phyloP scores from a whole-genome alignment of 805 yeast genomes.

The Suhomyces canberraensis region DNA sequence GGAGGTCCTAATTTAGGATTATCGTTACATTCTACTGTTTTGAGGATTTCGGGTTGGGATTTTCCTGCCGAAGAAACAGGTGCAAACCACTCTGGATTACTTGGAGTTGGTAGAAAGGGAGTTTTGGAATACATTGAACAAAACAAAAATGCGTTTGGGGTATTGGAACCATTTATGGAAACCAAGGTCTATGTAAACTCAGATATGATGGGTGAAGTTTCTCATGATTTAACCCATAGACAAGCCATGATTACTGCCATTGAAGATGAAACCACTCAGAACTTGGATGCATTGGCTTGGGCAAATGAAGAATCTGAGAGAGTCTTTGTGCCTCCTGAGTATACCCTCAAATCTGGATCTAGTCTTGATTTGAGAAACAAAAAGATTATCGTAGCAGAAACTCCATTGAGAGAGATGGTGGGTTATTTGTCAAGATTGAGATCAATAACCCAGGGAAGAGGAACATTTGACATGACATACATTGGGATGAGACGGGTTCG shows the following conservation, averaged over 20 bases:
- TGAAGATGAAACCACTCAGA: constrained; percentile 54
- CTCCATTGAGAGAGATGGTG: constrained; percentile 86
- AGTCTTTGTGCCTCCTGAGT: constrained; percentile 74
- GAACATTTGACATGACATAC: constrained; percentile 75
- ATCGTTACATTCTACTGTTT: constrained; percentile 57
- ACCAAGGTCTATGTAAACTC: constrained; percentile 65
- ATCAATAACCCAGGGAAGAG: constrained; percentile 87
- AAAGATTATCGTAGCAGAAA: constrained; percentile 68
- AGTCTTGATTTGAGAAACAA: constrained; percentile 30
- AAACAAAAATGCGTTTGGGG: constrained; percentile 34
- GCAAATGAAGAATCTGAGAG: constrained; percentile 55
- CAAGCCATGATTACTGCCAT: constrained; percentile 71
- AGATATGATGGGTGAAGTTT: constrained; percentile 74
- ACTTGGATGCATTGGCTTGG: constrained; percentile 39
- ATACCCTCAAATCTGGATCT: constrained; percentile 44
- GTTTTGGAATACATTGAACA: constrained; percentile 23
- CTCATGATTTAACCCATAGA: constrained; percentile 77
- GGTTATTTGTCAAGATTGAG: constrained; percentile 79
- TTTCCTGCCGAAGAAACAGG: constrained; percentile 50
- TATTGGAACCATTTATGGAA: constrained; percentile 87
- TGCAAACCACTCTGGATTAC: constrained; percentile 28
- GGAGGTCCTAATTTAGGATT: constrained; percentile 63
- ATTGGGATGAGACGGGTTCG: constrained; percentile 71
- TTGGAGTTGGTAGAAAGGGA: constrained; percentile 43
- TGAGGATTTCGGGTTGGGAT: constrained; percentile 50